Conservation (phyloP, 257 asterid species). For the Nicotiana tabacum region DNA sequence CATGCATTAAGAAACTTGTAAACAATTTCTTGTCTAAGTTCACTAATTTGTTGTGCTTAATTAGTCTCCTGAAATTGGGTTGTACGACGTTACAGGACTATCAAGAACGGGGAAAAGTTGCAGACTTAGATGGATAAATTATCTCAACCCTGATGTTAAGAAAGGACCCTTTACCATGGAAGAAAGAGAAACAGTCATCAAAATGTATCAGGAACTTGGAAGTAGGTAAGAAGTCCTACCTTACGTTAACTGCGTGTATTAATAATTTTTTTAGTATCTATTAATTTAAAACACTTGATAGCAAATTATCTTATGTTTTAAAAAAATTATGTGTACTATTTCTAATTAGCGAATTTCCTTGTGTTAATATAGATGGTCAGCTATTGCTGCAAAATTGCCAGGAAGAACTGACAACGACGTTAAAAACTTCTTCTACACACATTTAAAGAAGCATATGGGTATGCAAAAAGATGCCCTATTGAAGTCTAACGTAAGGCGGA, state of each 20-base stretch:
- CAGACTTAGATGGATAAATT: slow-evolving; percentile 20
- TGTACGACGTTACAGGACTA: background rate
- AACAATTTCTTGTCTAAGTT: background rate
- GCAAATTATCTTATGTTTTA: background rate
- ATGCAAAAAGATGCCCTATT: background rate
- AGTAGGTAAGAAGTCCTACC: background rate
- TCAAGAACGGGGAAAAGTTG: slow-evolving; percentile 14
- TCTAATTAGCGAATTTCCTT: background rate
- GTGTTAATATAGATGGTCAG: background rate
- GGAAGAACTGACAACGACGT: slow-evolving; percentile 13
- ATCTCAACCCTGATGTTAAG: slow-evolving; percentile 4
- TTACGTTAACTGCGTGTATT: background rate
- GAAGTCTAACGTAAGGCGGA: background rate
- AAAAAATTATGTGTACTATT: background rate
- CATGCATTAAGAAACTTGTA: background rate
- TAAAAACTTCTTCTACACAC: slow-evolving; percentile 10
- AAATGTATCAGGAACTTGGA: slow-evolving; percentile 3
- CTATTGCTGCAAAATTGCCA: background rate
- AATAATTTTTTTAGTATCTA: background rate
- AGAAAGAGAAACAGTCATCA: background rate
- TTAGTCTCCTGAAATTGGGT: background rate
- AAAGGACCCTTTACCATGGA: slow-evolving; percentile 2
- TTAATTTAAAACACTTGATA: background rate
- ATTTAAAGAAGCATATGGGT: background rate
- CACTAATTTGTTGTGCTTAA: background rate